Evolutionary conservation across 1,284 basidiomycete species (phyloP).

Genomic region (Meripilus lineatus): DNA sequence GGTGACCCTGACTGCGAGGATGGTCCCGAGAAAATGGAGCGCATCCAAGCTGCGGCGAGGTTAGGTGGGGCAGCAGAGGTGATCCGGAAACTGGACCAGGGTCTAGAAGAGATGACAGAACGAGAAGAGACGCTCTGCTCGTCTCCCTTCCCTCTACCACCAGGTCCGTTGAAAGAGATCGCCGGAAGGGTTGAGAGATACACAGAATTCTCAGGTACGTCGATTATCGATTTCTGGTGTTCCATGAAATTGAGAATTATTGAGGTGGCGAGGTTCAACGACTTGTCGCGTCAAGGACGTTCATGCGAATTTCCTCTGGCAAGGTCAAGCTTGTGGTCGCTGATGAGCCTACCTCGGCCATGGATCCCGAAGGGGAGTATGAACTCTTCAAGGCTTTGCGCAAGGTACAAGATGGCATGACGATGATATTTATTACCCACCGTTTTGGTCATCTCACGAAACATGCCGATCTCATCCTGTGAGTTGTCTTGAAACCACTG

Average conservation of each 20-base stretch:
- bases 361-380: constrained; percentile 13
- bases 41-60: constrained; percentile 38
- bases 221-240: too few species aligned
- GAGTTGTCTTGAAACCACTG: constrained; percentile 24
- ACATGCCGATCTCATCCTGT: constrained; percentile 65
- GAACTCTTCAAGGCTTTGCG: constrained; percentile 60
- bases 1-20: constrained; percentile 45
- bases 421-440: constrained; percentile 72
- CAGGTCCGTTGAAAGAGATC: constrained; percentile 8
- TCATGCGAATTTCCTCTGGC: constrained; percentile 12
- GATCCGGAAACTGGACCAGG: constrained; percentile 50
- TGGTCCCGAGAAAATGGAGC: constrained; percentile 32
- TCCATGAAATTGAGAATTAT: too few species aligned
- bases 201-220: constrained; percentile 12
- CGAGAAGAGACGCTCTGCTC: constrained; percentile 1
- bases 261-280: constrained; percentile 14
- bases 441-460: constrained; percentile 66
- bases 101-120: constrained; percentile 40
- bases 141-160: neutral
- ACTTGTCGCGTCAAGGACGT: constrained; percentile 13
- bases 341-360: constrained; percentile 15
- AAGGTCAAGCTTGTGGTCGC: constrained; percentile 9
- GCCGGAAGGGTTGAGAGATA: constrained; percentile 4
- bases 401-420: constrained; percentile 55
- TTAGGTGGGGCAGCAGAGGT: constrained; percentile 61